A percentile compares a stretch with the other conserved stretches of the same genome.
Conservation (phyloP, 1,139 yeast species). For the Magnusiomyces clavatus region DNA sequence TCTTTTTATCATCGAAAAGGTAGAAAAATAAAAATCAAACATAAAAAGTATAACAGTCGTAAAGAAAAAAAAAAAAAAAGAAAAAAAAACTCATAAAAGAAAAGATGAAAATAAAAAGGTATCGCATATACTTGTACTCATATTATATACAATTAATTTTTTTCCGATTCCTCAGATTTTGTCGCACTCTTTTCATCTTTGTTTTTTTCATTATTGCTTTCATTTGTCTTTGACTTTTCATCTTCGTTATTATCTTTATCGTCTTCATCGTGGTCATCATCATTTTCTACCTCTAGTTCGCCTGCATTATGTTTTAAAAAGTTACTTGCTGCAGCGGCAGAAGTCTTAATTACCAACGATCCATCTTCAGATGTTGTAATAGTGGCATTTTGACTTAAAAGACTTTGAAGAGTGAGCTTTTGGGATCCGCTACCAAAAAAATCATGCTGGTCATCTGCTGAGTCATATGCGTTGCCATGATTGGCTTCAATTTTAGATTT, state of each 20-base stretch:
- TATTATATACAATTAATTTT: neutral
- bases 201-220: neutral
- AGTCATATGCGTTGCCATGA: slow-evolving; percentile 7
- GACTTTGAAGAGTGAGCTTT: slow-evolving; percentile 15
- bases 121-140: too few relatives aligned
- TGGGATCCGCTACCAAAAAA: slow-evolving; percentile 1
- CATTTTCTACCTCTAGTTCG: slow-evolving; percentile 8
- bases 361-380: slow-evolving; percentile 13
- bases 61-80: too few relatives aligned
- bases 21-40: too few relatives aligned
- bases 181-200: neutral
- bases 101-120: too few relatives aligned
- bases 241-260: slow-evolving; percentile 17
- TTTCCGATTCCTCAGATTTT: neutral
- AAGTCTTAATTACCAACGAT: slow-evolving; percentile 17
- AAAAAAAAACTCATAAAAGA: too few relatives aligned
- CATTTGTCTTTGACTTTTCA: too few relatives aligned
- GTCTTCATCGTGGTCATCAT: slow-evolving; percentile 15
- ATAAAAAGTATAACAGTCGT: too few relatives aligned
- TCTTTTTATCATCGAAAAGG: too few relatives aligned
- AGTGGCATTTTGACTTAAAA: slow-evolving; percentile 16
- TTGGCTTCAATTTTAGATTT: slow-evolving; percentile 3
- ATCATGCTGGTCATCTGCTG: neutral
- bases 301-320: neutral
- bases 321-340: slow-evolving; percentile 15